A percentile compares a stretch with the other conserved stretches of the same genome.
Evolutionary conservation across 805 yeast genomes (phyloP).

Genomic region (Komagataella ulmi): DNA sequence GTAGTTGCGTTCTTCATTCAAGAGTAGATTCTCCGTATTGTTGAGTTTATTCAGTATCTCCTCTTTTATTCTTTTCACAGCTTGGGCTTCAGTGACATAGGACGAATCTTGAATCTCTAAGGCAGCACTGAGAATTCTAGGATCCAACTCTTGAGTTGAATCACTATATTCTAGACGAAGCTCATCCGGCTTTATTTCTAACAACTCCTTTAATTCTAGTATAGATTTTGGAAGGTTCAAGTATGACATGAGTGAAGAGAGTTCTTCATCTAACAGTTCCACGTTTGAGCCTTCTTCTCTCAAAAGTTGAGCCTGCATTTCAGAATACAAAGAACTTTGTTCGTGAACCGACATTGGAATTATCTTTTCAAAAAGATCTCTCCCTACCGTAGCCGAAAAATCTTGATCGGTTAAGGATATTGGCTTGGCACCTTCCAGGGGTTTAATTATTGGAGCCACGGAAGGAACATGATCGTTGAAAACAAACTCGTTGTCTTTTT

Average conservation of each 20-base stretch:
- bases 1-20: conserved; percentile 22
- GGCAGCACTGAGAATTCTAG: conserved; percentile 24
- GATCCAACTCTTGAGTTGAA: conserved; percentile 19
- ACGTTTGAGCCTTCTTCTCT: conserved; percentile 63
- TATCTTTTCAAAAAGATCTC: conserved; percentile 60
- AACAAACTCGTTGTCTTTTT: conserved; percentile 80
- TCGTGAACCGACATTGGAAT: conserved; percentile 84
- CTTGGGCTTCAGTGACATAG: conserved; percentile 12
- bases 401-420: conserved; percentile 36
- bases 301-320: conserved; percentile 67
- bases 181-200: conserved; percentile 2
- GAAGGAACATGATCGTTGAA: conserved; percentile 72
- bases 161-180: conserved; percentile 8
- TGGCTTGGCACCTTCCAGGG: conserved; percentile 55
- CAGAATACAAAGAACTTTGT: conserved; percentile 76
- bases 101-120: conserved; percentile 14
- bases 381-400: conserved; percentile 31
- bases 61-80: conserved; percentile 19
- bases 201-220: conserved; percentile 30
- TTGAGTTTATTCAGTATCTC: conserved; percentile 22
- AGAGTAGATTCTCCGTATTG: conserved; percentile 19
- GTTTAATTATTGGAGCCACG: conserved; percentile 48
- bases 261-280: conserved; percentile 70
- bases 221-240: conserved; percentile 62
- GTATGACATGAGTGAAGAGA: conserved; percentile 67